These are phyloP conservation scores for Vaccinium myrtillus DNA, from an alignment of 148 eudicot species.

Conservation along the genomic window DNA sequence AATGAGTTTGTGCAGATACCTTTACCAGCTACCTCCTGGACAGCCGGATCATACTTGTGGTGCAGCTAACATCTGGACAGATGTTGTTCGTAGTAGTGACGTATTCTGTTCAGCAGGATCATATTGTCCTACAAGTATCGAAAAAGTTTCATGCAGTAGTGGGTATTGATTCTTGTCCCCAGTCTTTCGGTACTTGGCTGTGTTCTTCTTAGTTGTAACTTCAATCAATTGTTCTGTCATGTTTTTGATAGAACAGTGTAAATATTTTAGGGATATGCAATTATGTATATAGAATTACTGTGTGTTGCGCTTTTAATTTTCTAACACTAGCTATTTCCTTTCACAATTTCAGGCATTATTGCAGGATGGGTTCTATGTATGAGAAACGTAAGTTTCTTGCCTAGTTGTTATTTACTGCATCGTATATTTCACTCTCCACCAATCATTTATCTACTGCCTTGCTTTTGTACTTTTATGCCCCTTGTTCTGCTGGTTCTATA, in stretches of 20 bases:
- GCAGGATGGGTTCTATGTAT: constrained; percentile 72
- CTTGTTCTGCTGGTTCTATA: not conserved
- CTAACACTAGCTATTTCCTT: not conserved
- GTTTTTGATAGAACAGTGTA: not conserved
- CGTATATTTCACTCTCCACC: not conserved
- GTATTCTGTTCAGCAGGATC: constrained; percentile 87
- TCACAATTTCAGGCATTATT: constrained; percentile 66
- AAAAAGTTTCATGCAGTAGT: constrained; percentile 48
- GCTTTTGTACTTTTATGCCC: not conserved
- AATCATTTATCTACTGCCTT: not conserved
- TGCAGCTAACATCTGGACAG: constrained; percentile 95
- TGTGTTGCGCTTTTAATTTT: not conserved
- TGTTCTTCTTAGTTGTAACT: not conserved
- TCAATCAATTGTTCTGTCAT: not conserved
- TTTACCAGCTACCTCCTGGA: constrained; percentile 66
- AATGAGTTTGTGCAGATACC: constrained; percentile 51
- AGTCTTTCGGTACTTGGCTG: not conserved
- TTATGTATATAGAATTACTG: not conserved
- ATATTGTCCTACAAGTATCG: constrained; percentile 68
- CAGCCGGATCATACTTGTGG: constrained; percentile 72
- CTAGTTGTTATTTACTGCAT: not conserved
- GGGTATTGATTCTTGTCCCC: constrained; percentile 53
- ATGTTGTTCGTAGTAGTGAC: constrained; percentile 42
- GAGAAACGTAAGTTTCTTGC: constrained; percentile 56
- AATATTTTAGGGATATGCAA: not conserved